Evolutionary conservation across 2,329 filamentous ascomycete species (phyloP).

Genomic region (Phyllosticta paracitricarpa): DNA sequence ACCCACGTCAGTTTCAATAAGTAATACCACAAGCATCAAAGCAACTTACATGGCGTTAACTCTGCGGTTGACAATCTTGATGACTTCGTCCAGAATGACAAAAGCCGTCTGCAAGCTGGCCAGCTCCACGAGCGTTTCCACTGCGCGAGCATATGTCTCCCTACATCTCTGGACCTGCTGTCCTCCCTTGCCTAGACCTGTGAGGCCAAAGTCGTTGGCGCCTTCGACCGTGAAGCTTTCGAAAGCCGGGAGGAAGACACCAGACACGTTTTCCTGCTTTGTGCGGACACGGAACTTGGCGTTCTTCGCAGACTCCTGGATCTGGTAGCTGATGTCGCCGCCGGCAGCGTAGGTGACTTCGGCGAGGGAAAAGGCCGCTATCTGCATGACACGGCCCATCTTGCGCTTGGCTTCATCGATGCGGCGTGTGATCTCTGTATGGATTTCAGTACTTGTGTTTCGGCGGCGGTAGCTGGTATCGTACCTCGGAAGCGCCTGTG

Average conservation of each 20-base stretch:
- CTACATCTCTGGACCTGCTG: slow-evolving; percentile 92
- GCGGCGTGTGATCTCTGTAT: slow-evolving; percentile 74
- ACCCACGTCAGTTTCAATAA: slow-evolving; percentile 14
- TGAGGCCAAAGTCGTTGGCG: slow-evolving; percentile 92
- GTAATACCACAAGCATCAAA: neutral
- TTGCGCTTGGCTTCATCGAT: slow-evolving; percentile 99
- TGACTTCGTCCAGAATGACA: slow-evolving; percentile 95
- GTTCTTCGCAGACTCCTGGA: slow-evolving; percentile 89
- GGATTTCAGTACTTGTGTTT: neutral
- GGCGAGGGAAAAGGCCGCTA: slow-evolving; percentile 92
- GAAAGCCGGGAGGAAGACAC: slow-evolving; percentile 87
- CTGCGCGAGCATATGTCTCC: slow-evolving; percentile 90
- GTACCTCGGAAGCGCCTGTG: slow-evolving; percentile 78
- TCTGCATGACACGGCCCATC: slow-evolving; percentile 99
- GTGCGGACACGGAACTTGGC: slow-evolving; percentile 88
- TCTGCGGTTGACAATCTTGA: slow-evolving; percentile 97
- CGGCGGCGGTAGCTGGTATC: neutral
- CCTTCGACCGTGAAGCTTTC: slow-evolving; percentile 84
- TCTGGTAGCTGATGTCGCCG: slow-evolving; percentile 88
- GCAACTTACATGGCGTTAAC: slow-evolving; percentile 83
- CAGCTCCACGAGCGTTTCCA: slow-evolving; percentile 90
- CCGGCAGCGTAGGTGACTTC: slow-evolving; percentile 97
- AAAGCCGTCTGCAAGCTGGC: slow-evolving; percentile 96
- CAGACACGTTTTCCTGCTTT: slow-evolving; percentile 97
- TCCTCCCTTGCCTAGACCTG: slow-evolving; percentile 89